Conservation (phyloP, 192 early-diverging fungal genomes). For the Glomus cerebriforme region DNA sequence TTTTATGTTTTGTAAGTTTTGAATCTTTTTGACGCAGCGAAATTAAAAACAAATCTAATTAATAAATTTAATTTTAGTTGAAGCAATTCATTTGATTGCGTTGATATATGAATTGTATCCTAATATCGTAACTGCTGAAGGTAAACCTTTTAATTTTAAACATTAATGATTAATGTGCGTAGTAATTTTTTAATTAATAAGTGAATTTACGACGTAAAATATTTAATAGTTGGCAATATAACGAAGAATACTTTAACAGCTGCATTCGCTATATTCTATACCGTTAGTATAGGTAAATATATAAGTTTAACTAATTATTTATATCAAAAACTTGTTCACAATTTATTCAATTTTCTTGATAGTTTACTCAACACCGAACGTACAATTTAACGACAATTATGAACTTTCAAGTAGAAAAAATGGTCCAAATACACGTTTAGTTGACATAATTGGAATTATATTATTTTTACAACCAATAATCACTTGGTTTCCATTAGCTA, state of each 20-base stretch:
- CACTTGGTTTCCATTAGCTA: not conserved
- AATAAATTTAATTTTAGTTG: not conserved
- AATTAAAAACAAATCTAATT: not conserved
- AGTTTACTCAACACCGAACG: not conserved
- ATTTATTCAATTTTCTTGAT: not conserved
- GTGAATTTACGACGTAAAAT: too few species aligned
- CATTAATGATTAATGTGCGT: too few species aligned
- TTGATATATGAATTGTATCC: not conserved
- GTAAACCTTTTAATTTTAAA: too few species aligned
- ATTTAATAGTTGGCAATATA: not conserved
- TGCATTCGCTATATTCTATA: not conserved
- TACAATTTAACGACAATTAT: not conserved
- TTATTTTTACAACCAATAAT: not conserved
- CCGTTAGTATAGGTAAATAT: not conserved
- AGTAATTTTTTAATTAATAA: too few species aligned
- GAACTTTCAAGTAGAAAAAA: not conserved
- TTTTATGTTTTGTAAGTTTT: not conserved
- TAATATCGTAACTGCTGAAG: not conserved
- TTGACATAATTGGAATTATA: not conserved
- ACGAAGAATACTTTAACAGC: not conserved
- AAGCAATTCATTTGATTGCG: not conserved
- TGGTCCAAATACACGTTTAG: not conserved
- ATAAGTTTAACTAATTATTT: too few species aligned
- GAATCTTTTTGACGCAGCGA: not conserved
- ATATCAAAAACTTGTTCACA: not conserved